Base-by-base conservation (phyloP, 805 yeast genomes). In the Yamadazyma takamatsuzukensis region DNA sequence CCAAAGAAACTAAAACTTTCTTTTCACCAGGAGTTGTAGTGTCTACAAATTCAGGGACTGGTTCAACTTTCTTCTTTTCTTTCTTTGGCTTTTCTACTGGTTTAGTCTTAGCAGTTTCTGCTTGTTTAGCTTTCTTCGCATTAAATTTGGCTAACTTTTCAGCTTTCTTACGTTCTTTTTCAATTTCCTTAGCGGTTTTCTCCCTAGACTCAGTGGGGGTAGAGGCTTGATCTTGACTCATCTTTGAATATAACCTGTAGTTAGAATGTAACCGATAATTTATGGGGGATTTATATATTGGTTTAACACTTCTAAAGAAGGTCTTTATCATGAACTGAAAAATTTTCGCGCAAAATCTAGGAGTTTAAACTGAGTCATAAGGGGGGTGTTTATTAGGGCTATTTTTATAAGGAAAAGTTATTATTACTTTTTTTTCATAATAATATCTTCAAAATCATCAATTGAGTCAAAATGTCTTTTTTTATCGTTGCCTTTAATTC, bases 21-120 rank as follows among this genome's bases (percentile, higher is more conserved):
- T 90, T 93, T 51, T 88, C 95, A 41, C 98, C 98, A 3, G 84
- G 78, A 30, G 69, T 73, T 29, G 98, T 93, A 37, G 67, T 64
- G 58, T 93, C 98, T 30, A 78, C 76, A 58, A 79, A 93, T 51
- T 81, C 93, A n/a, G 96, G 94, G 25, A 73, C 69, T 25, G 84
- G 81, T 51, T 76, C 95, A 23, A 63, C 79, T 30, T 59, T 78
- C 52, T 76, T 78, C 64, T 80, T 80, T 51, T 76, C 80, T 58
- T 74, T 76, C 56, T 80, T 78, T 51, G 80, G 78, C 64, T 84
- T 80, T 58, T 76, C 74, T 19, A 34, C 54, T 28, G 65, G 68
- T 40, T 68, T 68, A 15, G 59, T 47, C 35, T 67, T 61, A 39
- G 61, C 61, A 24, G 59, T 56, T 28, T 64, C 33, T 21, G 39